Base-by-base conservation (phyloP, 164 flowering plant genomes). In the Kingdonia uniflora region DNA sequence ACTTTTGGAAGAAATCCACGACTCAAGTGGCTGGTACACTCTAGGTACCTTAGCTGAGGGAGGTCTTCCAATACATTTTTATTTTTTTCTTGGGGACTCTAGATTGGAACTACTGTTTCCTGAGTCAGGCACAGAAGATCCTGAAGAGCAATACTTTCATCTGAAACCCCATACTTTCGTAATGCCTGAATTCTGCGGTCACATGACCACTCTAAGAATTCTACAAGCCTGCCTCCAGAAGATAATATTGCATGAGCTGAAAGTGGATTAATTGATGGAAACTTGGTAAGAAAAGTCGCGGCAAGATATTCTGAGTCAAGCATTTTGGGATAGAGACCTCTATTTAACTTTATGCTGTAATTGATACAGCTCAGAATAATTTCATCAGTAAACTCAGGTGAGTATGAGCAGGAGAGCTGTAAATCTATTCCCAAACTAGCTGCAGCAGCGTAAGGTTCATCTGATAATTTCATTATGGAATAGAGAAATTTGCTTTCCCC, bases 401-500 rank as follows among this genome's bases (percentile, higher is more conserved):
- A 82, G 66, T 72, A 71, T 17, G 96, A 86, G 68, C 58, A 79
- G 62, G 84, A 84, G 21, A 94, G 63, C 74, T 94, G 99, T 39
- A 94, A 58, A 63, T 79, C 74, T 49, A 87, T 68, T 55, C 88
- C 95, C 66, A 86, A 63, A 68, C 86, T 82, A 38, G 95, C 82
- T 43, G 95, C 95, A 29, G 96, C 95, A 51, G 96, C 97, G 72
- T 84, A 86, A 3, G 88, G 83, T 65, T 68, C 95, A 76, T 84
- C 91, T 58, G 97, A 85, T 65, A 75, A 82, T 68, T 94, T 97
- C 92, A 87, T 84, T 49, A 86, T 67, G 24, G 77, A 63, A 46
- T 74, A 59, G 49, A 85, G 76, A 63, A 77, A 94, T 63, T 58
- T 67, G 57, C 58, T 49, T 44, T 84, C 95, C 46, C 97, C 97